Base-by-base conservation (phyloP, 192 early-diverging fungal genomes). In the Rhizophagus clarus region DNA sequence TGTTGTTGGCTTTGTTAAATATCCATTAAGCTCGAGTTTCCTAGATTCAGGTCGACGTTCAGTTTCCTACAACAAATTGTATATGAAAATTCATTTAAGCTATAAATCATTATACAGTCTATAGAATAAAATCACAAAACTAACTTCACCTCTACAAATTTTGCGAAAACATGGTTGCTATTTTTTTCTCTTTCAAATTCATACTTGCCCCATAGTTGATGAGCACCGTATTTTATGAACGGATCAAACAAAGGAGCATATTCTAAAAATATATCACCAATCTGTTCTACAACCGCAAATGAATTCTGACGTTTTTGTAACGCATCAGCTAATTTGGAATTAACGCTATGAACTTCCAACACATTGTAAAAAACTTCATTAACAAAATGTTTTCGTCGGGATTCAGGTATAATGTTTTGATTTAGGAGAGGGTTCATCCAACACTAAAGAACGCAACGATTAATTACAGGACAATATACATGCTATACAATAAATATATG, bases 161-260 rank as follows among this genome's bases (percentile, higher is more conserved):
- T 89, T 42, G 84, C 88, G 74, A 98, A 92, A 42, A 80, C 86
- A 20, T 67, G 61, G 66, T 96, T 96, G 40, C 74, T 84, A 37
- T 86, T 85, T 80, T 90, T 91, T 79, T 98, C 97, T 17, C 90
- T 89, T 71, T 97, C 96, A 80, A 98, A 88, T 45, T 90, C 88
- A 83, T 92, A 91, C 84, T 94, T 94, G 60, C 91, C 93, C 80
- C 92, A 94, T 42, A 92, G 89, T 80, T 96, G 95, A 81, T 95
- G 91, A 10, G 92, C 93, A 56, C 95, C 95, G 85, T 98, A 98
- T 42, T 91, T 87, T 37, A 96, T 90, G 81, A 96, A 97, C 7
- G 92, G 90, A 64, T 94, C 87, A 66, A 97, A 91, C 63, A 88
- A 87, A 62, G 87, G 83, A 6, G 92, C 92, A 83, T 93, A 88